Evolutionary conservation across 2,329 filamentous ascomycete genomes (phyloP).

Genomic region (Trichoderma arundinaceum): DNA sequence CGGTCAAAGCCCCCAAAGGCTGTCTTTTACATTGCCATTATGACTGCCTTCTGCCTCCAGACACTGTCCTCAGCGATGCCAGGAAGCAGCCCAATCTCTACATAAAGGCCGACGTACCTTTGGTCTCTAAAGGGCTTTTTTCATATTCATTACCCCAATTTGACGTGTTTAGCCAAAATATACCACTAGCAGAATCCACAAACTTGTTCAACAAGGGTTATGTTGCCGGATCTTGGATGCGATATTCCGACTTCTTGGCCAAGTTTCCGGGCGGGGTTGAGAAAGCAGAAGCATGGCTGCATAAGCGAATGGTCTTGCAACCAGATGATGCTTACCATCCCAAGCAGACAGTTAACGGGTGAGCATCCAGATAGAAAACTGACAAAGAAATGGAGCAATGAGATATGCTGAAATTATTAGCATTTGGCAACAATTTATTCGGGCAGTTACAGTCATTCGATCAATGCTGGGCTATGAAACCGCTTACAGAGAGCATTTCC

Average conservation of each 20-base stretch:
- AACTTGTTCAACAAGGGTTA: slow-evolving; percentile 45
- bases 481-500: slow-evolving; percentile 12
- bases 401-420: background rate
- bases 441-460: slow-evolving; percentile 17
- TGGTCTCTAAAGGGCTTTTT: slow-evolving; percentile 74
- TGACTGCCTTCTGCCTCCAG: slow-evolving; percentile 63
- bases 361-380: background rate
- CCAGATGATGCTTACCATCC: slow-evolving; percentile 21
- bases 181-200: slow-evolving; percentile 60
- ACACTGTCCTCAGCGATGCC: slow-evolving; percentile 8
- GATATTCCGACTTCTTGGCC: background rate
- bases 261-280: slow-evolving; percentile 2
- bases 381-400: no score
- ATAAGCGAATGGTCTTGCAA: slow-evolving; percentile 17
- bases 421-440: slow-evolving; percentile 19
- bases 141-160: slow-evolving; percentile 71
- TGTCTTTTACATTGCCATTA: slow-evolving; percentile 80
- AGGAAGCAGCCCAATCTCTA: slow-evolving; percentile 17
- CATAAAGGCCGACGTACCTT: slow-evolving; percentile 81
- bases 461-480: slow-evolving; percentile 21
- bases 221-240: slow-evolving; percentile 20
- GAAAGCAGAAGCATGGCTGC: slow-evolving; percentile 11
- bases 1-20: slow-evolving; percentile 87
- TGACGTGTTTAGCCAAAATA: slow-evolving; percentile 60
- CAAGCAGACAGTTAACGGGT: slow-evolving; percentile 21